These are phyloP conservation scores for Leccinum insolens DNA, from an alignment of 1,284 basidiomycete species.

Conservation along the genomic window DNA sequence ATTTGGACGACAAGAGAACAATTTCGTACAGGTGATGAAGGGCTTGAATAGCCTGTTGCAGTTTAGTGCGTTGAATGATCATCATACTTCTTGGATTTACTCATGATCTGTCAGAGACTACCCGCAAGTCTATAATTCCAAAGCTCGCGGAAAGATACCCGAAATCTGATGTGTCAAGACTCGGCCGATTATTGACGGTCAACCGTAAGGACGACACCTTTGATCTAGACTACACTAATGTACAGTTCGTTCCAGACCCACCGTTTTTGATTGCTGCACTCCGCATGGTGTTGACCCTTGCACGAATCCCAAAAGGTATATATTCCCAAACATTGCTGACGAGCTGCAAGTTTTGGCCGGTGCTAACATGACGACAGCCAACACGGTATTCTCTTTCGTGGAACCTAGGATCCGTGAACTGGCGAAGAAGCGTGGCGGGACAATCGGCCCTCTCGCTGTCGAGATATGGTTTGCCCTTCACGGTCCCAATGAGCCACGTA, in stretches of 20 bases:
- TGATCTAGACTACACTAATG: background rate
- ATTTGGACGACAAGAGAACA: background rate
- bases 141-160: slow-evolving; percentile 12
- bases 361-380: background rate
- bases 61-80: slow-evolving; percentile 17
- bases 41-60: slow-evolving; percentile 23
- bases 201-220: background rate
- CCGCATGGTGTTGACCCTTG: slow-evolving; percentile 1
- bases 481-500: background rate
- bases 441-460: background rate
- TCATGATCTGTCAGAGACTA: slow-evolving; percentile 18
- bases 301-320: background rate
- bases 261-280: background rate
- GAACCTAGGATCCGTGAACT: background rate
- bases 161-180: slow-evolving; percentile 8
- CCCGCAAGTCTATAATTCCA: slow-evolving; percentile 1
- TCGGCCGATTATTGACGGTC: slow-evolving; percentile 21
- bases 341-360: background rate
- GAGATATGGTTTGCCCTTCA: background rate
- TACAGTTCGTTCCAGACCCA: background rate
- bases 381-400: background rate
- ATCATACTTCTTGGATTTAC: background rate
- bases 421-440: background rate
- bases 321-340: background rate
- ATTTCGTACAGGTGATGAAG: slow-evolving; percentile 30